Conservation (phyloP, 306 rosid genomes). For the Pterocarpus santalinus region DNA sequence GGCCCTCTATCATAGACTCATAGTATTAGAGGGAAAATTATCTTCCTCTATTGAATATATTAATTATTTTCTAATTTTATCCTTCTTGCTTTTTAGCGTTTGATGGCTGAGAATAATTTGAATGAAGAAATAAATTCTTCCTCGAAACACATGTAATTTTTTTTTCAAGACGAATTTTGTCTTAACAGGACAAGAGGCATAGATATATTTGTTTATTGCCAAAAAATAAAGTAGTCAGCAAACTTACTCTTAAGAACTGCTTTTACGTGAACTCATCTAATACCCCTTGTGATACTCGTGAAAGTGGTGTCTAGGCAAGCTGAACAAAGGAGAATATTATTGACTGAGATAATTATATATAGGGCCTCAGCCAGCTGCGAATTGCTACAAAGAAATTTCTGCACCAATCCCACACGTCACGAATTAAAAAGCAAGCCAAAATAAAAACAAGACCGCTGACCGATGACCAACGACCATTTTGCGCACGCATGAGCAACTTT, state of each 20-base stretch:
- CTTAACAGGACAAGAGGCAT: not conserved
- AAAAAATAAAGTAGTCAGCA: too few species aligned
- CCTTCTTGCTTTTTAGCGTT: not conserved
- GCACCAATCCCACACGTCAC: not conserved
- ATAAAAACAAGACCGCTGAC: not conserved
- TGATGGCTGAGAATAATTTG: not conserved
- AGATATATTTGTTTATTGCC: too few species aligned
- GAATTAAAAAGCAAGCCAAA: not conserved
- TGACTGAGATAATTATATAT: not conserved
- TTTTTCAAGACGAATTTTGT: not conserved
- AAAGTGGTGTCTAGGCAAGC: not conserved
- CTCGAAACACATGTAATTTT: not conserved
- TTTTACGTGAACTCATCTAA: too few species aligned
- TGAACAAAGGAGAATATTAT: not conserved
- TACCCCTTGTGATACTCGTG: constrained; percentile 6
- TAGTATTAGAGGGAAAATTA: too few species aligned
- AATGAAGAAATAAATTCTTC: not conserved
- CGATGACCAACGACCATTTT: not conserved
- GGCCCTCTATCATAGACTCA: too few species aligned
- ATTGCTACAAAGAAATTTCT: not conserved
- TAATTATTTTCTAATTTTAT: too few species aligned
- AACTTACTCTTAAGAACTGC: too few species aligned
- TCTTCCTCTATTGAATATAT: too few species aligned
- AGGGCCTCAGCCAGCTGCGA: not conserved
- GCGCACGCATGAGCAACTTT: not conserved